Percentiles rank a stretch among this genome's conserved stretches.
These are phyloP conservation scores for Fusarium duplospermum DNA, from an alignment of 2,329 filamentous ascomycete species.

Conservation along the genomic window DNA sequence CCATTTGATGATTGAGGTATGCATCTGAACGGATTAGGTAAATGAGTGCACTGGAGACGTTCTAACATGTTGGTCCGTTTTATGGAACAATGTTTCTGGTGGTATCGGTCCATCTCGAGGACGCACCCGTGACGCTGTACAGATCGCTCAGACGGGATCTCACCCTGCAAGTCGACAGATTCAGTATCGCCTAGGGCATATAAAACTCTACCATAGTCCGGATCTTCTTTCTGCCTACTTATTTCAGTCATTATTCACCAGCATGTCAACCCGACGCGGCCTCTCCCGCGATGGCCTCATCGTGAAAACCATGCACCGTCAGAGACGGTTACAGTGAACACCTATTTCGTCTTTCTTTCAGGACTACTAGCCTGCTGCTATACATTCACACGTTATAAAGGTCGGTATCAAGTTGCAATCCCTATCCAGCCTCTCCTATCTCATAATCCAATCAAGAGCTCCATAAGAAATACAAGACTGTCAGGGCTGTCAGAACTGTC, in stretches of 20 bases:
- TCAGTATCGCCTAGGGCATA: not conserved
- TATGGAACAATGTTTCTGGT: not conserved
- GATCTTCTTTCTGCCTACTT: not conserved
- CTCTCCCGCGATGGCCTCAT: not conserved
- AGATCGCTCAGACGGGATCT: not conserved
- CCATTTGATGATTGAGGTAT: not conserved
- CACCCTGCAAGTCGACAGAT: not conserved
- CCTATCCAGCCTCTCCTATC: not conserved
- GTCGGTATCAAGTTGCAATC: not conserved
- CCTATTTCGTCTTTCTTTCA: not conserved
- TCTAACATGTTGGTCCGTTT: not conserved
- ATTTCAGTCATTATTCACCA: not conserved
- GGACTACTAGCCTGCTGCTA: not conserved
- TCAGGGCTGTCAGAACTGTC: too few species aligned
- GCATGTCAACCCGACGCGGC: not conserved
- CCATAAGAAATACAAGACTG: not conserved
- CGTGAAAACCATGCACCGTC: not conserved
- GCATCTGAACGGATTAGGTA: not conserved
- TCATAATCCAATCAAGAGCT: not conserved
- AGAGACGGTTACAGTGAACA: not conserved
- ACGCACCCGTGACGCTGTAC: not conserved
- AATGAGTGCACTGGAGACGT: not conserved
- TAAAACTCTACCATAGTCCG: not conserved
- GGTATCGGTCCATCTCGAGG: not conserved
- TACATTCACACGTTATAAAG: not conserved